Evolutionary conservation across 2,329 filamentous ascomycete genomes (phyloP), one percentile per base, ranked within the genome.

Genomic region (Hyphodiscus sp.): DNA sequence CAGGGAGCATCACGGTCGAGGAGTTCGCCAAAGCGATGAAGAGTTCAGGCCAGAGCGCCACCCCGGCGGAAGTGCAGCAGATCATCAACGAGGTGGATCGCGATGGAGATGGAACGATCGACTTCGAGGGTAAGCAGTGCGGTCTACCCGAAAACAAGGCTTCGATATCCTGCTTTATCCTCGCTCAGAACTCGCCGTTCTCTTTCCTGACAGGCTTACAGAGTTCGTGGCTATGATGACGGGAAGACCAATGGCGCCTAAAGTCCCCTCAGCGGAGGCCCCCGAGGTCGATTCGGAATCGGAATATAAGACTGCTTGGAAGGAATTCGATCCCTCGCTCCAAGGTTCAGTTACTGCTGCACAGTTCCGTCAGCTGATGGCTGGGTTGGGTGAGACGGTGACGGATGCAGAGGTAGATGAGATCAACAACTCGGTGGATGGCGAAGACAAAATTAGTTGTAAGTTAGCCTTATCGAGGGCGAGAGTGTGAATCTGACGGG

Each of bases 141-240:
- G 11, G 33, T n/a, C 13, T 38, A 38, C 11, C 29, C 29, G 7
- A 33, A 13, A 33, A 13, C 7, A 33, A n/a, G n/a, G n/a, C n/a
- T n/a, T n/a, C n/a, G n/a, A n/a, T n/a, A n/a, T n/a, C n/a, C n/a
- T n/a, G n/a, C n/a, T n/a, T n/a, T n/a, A n/a, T n/a, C n/a, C n/a
- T n/a, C n/a, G n/a, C n/a, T n/a, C 33, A 38, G 11, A 13, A 13
- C 2, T 38, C 2, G 2, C 5, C 4, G 16, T 2, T 38, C 2
- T 38, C 4, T 38, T 38, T 38, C 4, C 33, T 38, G 33, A 38
- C 33, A 6, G 16, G 16, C 4, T 13, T 15, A 4, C 43, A 72
- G 70, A 72, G 54, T 73, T 72, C 55, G 71, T 72, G 58, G 66
- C 69, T 9, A 73, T 73, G 70, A 73, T 72, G 71, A 72, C 70